Percentiles rank a stretch among this genome's conserved stretches.
phyloP scores from a whole-genome alignment of 331 rosid species.

The Telfairia occidentalis region DNA sequence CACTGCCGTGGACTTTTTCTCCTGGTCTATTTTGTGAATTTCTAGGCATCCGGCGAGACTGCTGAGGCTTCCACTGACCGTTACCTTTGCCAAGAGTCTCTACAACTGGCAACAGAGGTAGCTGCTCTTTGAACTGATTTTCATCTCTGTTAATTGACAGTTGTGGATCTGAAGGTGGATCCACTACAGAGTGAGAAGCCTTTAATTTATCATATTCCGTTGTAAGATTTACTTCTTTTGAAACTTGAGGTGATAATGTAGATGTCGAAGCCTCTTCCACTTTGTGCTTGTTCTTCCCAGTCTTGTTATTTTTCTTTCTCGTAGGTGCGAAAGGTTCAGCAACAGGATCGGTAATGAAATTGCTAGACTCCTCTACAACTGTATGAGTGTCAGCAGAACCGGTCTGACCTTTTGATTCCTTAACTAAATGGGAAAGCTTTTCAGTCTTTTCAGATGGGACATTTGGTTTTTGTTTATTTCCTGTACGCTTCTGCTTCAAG shows the following conservation, averaged over 20 bases:
- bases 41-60: constrained; percentile 58
- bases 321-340: constrained; percentile 34
- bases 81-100: constrained; percentile 47
- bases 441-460: constrained; percentile 34
- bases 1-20: constrained; percentile 54
- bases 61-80: constrained; percentile 67
- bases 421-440: constrained; percentile 23
- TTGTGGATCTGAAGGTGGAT: constrained; percentile 31
- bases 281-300: constrained; percentile 55
- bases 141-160: constrained; percentile 29
- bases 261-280: constrained; percentile 35
- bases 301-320: constrained; percentile 59
- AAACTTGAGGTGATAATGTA: constrained; percentile 20
- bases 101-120: constrained; percentile 28
- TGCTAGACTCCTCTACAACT: constrained; percentile 32
- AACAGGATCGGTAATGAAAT: constrained; percentile 22
- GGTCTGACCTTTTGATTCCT: constrained; percentile 30
- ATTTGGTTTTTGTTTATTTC: constrained; percentile 51
- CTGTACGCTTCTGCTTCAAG: constrained; percentile 46
- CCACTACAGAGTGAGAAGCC: constrained; percentile 35
- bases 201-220: constrained; percentile 40
- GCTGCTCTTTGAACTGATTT: constrained; percentile 38
- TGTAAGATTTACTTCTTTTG: constrained; percentile 35
- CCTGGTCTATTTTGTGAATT: constrained; percentile 45
- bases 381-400: constrained; percentile 17